A percentile compares a stretch with the other conserved stretches of the same genome.
phyloP scores from a whole-genome alignment of 805 yeast species.

The Candida nitratophila region DNA sequence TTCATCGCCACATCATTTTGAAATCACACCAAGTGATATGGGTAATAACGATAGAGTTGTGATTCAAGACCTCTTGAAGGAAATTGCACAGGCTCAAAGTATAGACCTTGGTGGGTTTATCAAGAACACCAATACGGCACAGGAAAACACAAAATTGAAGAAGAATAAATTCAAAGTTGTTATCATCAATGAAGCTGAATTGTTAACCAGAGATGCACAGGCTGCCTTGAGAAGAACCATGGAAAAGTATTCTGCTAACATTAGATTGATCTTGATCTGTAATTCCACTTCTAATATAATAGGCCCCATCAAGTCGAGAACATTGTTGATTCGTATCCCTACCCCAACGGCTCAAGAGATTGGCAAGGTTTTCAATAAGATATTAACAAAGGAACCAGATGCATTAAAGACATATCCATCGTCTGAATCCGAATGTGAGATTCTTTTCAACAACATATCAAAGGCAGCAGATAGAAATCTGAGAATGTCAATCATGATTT shows the following conservation, averaged over 20 bases:
- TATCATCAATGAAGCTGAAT: slow-evolving; percentile 86
- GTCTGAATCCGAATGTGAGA: slow-evolving; percentile 26
- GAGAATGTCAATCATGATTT: slow-evolving; percentile 66
- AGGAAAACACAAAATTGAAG: slow-evolving; percentile 4
- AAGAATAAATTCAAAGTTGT: slow-evolving; percentile 67
- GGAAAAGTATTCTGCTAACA: slow-evolving; percentile 88
- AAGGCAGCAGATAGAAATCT: slow-evolving; percentile 58
- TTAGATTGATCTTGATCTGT: slow-evolving; percentile 77
- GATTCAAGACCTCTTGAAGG: slow-evolving; percentile 88
- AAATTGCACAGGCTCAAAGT: slow-evolving; percentile 91
- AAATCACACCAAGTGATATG: slow-evolving; percentile 94
- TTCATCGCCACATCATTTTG: slow-evolving; percentile 86
- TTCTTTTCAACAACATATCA: slow-evolving; percentile 46
- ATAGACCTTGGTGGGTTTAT: slow-evolving; percentile 61
- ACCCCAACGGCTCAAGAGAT: slow-evolving; percentile 66
- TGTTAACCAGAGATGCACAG: slow-evolving; percentile 86
- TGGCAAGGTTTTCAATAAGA: slow-evolving; percentile 41
- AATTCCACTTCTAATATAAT: slow-evolving; percentile 89
- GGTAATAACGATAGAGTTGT: slow-evolving; percentile 94
- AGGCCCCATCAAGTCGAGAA: slow-evolving; percentile 90
- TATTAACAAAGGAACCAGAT: slow-evolving; percentile 52
- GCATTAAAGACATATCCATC: slow-evolving; percentile 19
- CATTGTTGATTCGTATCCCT: slow-evolving; percentile 79
- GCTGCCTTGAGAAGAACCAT: slow-evolving; percentile 93
- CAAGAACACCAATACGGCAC: slow-evolving; percentile 7